Conservation (phyloP, 1,284 basidiomycete genomes). For the Moniliella sp. region DNA sequence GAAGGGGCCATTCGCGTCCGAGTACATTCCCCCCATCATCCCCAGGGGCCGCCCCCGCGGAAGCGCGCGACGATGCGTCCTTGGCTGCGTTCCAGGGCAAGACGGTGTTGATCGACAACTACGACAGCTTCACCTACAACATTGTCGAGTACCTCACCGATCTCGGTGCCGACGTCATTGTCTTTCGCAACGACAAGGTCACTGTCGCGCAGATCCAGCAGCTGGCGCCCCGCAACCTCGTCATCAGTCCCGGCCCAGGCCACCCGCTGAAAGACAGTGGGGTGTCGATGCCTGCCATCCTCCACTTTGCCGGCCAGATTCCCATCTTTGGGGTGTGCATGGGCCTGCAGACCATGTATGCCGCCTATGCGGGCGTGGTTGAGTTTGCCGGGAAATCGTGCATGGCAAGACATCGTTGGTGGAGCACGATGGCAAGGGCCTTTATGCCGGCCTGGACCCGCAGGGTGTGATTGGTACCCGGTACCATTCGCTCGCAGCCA, state of each 20-base stretch:
- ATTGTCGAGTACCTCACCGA: conserved; percentile 30
- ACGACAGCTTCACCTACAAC: conserved; percentile 32
- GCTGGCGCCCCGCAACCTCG: conserved; percentile 30
- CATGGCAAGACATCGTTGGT: conserved; percentile 83
- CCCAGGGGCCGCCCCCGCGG: no score
- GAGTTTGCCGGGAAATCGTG: conserved; percentile 93
- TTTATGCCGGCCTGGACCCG: conserved; percentile 64
- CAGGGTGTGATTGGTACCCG: conserved; percentile 63
- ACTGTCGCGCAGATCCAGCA: conserved; percentile 23
- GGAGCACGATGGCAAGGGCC: conserved; percentile 67
- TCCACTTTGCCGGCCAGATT: conserved; percentile 72
- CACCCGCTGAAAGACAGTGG: conserved; percentile 82
- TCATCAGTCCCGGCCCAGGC: conserved; percentile 90
- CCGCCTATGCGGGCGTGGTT: conserved; percentile 27
- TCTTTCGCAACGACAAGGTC: conserved; percentile 30
- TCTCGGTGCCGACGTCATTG: conserved; percentile 25
- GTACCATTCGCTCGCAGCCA: conserved; percentile 88
- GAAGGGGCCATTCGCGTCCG: no score
- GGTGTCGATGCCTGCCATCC: conserved; percentile 66
- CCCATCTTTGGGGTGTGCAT: conserved; percentile 92
- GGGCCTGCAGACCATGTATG: conserved; percentile 63
- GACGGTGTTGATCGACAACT: conserved; percentile 31
- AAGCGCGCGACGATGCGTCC: no score
- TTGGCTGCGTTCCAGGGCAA: no score
- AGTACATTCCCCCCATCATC: no score